Conservation (phyloP, 306 rosid species). For the Psophocarpus tetragonolobus region DNA sequence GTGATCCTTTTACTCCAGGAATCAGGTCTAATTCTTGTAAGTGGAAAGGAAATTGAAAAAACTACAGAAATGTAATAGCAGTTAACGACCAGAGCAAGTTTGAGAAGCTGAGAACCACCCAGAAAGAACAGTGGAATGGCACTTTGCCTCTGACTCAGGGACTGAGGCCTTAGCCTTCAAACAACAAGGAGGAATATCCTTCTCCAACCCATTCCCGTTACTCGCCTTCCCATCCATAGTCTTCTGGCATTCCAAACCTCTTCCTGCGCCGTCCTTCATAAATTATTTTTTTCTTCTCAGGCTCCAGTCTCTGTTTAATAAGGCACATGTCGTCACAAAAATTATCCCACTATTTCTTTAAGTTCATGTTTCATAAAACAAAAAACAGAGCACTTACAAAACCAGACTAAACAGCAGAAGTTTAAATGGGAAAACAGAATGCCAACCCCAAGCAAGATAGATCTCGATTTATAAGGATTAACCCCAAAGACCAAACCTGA, state of each 20-base stretch:
- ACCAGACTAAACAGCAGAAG: neutral
- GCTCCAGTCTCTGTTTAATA: slow-evolving; percentile 83
- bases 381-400: neutral
- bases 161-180: slow-evolving; percentile 79
- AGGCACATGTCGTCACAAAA: slow-evolving; percentile 10
- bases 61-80: slow-evolving; percentile 18
- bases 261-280: slow-evolving; percentile 95
- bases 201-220: slow-evolving; percentile 52
- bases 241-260: slow-evolving; percentile 98
- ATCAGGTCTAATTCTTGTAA: neutral
- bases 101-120: slow-evolving; percentile 97
- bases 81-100: slow-evolving; percentile 76
- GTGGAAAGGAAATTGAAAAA: neutral
- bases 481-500: neutral
- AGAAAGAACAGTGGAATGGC: slow-evolving; percentile 96
- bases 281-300: slow-evolving; percentile 62
- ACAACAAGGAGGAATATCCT: slow-evolving; percentile 87
- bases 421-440: neutral
- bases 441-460: slow-evolving; percentile 22
- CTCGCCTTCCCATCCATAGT: slow-evolving; percentile 99
- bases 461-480: slow-evolving; percentile 14
- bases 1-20: neutral
- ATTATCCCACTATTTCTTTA: neutral
- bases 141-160: slow-evolving; percentile 75
- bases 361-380: slow-evolving; percentile 10